A percentile compares a stretch with the other conserved stretches of the same genome.
Evolutionary conservation across 768 basidiomycete genomes (phyloP).

Genomic region (Leccinum aurantiacum): DNA sequence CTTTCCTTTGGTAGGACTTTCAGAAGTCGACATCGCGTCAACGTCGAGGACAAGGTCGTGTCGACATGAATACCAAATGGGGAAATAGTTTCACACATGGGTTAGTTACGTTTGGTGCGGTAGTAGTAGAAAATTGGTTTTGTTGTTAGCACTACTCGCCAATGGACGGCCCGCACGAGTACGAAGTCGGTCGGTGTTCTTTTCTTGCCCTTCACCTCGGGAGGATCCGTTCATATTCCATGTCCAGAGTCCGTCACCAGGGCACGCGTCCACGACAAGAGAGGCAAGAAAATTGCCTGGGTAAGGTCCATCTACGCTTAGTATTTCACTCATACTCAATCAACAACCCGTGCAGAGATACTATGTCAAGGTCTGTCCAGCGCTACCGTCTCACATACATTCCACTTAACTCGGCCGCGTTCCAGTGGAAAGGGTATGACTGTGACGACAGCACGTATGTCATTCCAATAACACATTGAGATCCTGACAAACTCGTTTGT

Average conservation of each 20-base stretch:
- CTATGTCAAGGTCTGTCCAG: conserved; percentile 51
- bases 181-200: conserved; percentile 62
- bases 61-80: not conserved
- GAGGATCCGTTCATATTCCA: not conserved
- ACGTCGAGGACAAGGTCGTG: not conserved
- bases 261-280: conserved; percentile 50
- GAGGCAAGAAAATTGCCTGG: conserved; percentile 50
- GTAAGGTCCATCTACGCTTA: conserved; percentile 34
- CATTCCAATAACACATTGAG: not conserved
- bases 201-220: not conserved
- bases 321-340: conserved; percentile 13
- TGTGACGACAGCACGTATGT: conserved; percentile 60
- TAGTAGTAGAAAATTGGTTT: not conserved
- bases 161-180: conserved; percentile 47
- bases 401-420: conserved; percentile 7
- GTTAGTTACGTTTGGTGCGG: not conserved
- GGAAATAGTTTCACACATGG: not conserved
- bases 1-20: conserved; percentile 52
- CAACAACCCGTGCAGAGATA: conserved; percentile 44
- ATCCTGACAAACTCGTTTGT: conserved; percentile 8
- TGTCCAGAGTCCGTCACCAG: conserved; percentile 50
- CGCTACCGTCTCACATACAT: not conserved
- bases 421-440: conserved; percentile 62
- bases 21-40: conserved; percentile 25
- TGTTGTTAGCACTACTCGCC: conserved; percentile 15